Evolutionary conservation across 2,329 filamentous ascomycete species (phyloP).

Genomic region (Xenosphaeropsis pyriputrescens): DNA sequence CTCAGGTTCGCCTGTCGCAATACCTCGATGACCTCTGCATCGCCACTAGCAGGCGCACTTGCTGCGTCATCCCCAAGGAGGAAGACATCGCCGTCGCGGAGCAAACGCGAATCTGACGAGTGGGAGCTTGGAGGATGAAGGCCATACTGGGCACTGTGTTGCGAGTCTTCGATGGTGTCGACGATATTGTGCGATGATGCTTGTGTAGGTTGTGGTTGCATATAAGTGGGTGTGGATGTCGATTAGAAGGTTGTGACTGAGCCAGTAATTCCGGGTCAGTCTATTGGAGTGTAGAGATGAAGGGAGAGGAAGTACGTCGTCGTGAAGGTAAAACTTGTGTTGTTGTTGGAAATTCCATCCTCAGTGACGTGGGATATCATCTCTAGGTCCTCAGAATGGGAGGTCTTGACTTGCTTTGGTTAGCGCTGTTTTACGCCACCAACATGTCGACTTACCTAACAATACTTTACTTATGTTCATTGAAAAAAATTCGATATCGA

Average conservation of each 20-base stretch:
- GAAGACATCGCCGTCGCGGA: slow-evolving; percentile 4
- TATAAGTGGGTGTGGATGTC: slow-evolving; percentile 33
- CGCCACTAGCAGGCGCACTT: slow-evolving; percentile 20
- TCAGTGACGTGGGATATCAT: too few relatives aligned
- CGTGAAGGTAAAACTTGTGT: too few relatives aligned
- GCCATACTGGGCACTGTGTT: slow-evolving; percentile 40
- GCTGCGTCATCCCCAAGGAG: slow-evolving; percentile 18
- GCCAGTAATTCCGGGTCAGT: slow-evolving; percentile 19
- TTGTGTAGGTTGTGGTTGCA: slow-evolving; percentile 43
- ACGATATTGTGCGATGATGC: slow-evolving; percentile 27
- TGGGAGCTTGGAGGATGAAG: slow-evolving; percentile 27
- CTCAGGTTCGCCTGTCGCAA: slow-evolving; percentile 35
- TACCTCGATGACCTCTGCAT: slow-evolving; percentile 30
- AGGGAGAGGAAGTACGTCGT: too few relatives aligned
- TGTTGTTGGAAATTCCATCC: too few relatives aligned
- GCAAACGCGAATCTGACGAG: slow-evolving; percentile 18
- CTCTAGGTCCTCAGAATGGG: too few relatives aligned
- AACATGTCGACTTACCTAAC: too few relatives aligned
- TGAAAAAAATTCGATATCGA: too few relatives aligned
- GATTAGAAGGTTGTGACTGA: slow-evolving; percentile 14
- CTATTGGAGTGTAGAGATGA: slow-evolving; percentile 3
- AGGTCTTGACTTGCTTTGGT: too few relatives aligned
- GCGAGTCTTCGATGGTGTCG: slow-evolving; percentile 18
- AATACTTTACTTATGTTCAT: too few relatives aligned
- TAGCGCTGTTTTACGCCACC: too few relatives aligned